phyloP scores from a whole-genome alignment of 2,329 filamentous ascomycete species.

The Rhynchosporium graminicola region DNA sequence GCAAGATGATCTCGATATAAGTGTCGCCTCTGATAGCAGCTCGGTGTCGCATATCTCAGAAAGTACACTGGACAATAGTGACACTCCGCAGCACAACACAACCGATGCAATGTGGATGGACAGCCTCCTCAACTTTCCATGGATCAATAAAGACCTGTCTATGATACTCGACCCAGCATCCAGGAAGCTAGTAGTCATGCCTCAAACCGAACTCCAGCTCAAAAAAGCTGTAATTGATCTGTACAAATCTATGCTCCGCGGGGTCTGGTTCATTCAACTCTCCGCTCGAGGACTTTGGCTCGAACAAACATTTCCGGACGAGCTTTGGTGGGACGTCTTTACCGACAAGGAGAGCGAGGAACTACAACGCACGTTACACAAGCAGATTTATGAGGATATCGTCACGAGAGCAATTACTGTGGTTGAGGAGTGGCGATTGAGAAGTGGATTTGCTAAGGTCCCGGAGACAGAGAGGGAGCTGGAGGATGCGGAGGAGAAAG shows the following conservation, averaged over 20 bases:
- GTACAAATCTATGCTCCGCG: neutral
- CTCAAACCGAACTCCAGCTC: neutral
- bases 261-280: constrained; percentile 2
- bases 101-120: neutral
- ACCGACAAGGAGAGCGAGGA: constrained; percentile 4
- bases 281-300: constrained; percentile 1
- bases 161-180: neutral
- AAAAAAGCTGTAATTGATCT: constrained; percentile 12
- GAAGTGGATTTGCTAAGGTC: constrained; percentile 8
- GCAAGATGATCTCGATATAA: neutral
- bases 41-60: neutral
- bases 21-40: no score
- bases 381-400: constrained; percentile 5
- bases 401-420: constrained; percentile 12
- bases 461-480: constrained; percentile 11
- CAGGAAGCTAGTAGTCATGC: constrained; percentile 1
- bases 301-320: neutral
- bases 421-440: constrained; percentile 19
- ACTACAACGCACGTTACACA: neutral
- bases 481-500: neutral
- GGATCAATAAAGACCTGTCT: neutral
- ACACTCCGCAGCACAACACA: neutral
- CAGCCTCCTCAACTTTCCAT: neutral
- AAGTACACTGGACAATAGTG: no score
- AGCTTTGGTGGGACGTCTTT: constrained; percentile 16